Evolutionary conservation across 2,329 filamentous ascomycete genomes (phyloP), one percentile per base, ranked within the genome.

Genomic region (Zopfia rhizophila): DNA sequence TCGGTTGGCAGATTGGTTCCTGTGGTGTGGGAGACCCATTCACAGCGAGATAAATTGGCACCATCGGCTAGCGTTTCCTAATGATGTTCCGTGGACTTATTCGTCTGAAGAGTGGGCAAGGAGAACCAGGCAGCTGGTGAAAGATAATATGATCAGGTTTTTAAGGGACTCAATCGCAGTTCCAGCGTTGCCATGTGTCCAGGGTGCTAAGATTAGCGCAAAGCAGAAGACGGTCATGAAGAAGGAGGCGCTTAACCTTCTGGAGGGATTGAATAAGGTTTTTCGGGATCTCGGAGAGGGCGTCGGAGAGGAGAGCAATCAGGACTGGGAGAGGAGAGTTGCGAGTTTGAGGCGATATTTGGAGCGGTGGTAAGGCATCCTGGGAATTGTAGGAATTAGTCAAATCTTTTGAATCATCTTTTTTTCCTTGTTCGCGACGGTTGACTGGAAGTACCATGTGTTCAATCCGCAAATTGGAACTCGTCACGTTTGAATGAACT

Each of bases 1-100:
- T 19, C 42, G 51, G 13, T 30, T 63, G 11, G 46, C 53, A 5
- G 32, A 38, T 6, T 65, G 61, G 61, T 61, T 50, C 24, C 27
- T 43, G 1, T 48, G 28, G 30, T 49, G 48, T 35, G 38, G 14
- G n/a, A 32, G 35, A 21, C 18, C 17, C 8, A 11, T 14, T 3
- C 13, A 29, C 14, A 23, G 18, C 7, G 39, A 41, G 10, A 28
- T 53, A 2, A 28, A 17, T 13, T 53, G 46, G 46, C 33, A 40
- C 3, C 47, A 47, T 27, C 17, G 36, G 8, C 4, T 45, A n/a
- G n/a, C n/a, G n/a, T n/a, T n/a, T n/a, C n/a, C n/a, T n/a, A n/a
- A n/a, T 24, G 17, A 29, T 22, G 24, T 14, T 17, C 10, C 16
- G n/a, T 7, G 3, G 16, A 7, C 16, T 24, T 16, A 3, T 1